Base-by-base conservation (phyloP, 2,329 filamentous ascomycete genomes). In the Biscogniauxia mediterranea region DNA sequence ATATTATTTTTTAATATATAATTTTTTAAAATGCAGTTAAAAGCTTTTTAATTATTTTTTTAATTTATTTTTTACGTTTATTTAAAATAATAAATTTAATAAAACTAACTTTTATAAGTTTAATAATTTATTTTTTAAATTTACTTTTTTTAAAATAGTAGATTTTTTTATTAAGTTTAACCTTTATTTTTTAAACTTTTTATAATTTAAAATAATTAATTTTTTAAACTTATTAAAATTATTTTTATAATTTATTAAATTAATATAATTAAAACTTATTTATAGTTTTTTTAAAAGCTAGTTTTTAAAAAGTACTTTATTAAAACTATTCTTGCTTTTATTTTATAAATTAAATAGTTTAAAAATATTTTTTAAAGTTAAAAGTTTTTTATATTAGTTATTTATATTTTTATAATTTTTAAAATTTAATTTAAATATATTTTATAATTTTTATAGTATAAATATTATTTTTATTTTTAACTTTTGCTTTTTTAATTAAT, bases 321-420 rank as follows among this genome's bases (percentile, higher is more conserved):
- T 52, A 23, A 52, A 20, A 13, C 3, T 21, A 9, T 25, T 28
- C 32, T 54, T 54, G 15, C 6, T 21, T 21, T 26, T 54, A 19
- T 54, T 28, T 54, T 25, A 54, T 56, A 20, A 56, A 56, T 11
- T 49, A 9, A 21, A 19, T 49, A 56, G 13, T 42, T 42, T 46
- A 21, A 46, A 56, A 21, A 15, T 42, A 49, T 56, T 46, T 56
- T 46, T 56, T 56, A 56, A 56, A 56, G 9, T 56, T 56, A 56
- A 56, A 26, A 46, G 38, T 54, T 26, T 26, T 25, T 19, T 9
- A 54, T 28, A 23, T 54, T 7, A 25, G 32, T 54, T 26, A 3
- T 54, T 54, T 20, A 21, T 46, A 13, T 8, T 56, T 56, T 19
- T 20, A 23, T 49, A 20, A 28, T 26, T 56, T 20, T 42, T 42